These are phyloP conservation scores for Chlamydomonas asymmetrica DNA, from an alignment of 139 green algal genomes.

Conservation along the genomic window DNA sequence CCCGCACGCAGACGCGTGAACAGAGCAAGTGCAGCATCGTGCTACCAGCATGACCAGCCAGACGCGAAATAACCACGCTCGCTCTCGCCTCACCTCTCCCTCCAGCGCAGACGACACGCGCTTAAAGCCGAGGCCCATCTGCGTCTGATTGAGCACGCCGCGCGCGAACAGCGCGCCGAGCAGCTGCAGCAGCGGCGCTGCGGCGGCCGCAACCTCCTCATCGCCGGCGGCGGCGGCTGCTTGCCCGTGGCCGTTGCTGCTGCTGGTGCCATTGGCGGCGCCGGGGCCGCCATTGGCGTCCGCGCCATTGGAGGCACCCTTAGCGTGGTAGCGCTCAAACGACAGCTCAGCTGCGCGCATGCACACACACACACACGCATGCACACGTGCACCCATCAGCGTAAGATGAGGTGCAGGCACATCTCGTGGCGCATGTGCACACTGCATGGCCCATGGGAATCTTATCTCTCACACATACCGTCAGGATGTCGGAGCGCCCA, in stretches of 20 bases:
- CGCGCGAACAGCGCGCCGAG: slow-evolving; percentile 51
- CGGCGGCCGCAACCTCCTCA: neutral
- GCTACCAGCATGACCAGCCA: neutral
- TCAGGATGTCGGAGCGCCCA: no score
- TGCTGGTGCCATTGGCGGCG: no score
- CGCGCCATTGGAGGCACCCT: neutral
- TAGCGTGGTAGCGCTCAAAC: slow-evolving; percentile 23
- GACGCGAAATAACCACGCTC: neutral
- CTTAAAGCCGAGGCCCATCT: slow-evolving; percentile 46
- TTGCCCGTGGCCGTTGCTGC: neutral
- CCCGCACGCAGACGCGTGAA: no score
- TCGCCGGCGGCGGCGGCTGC: neutral
- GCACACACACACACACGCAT: no score
- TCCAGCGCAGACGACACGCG: slow-evolving; percentile 5
- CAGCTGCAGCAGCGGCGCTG: slow-evolving; percentile 45
- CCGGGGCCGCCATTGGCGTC: no score
- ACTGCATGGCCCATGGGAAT: no score
- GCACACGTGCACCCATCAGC: no score
- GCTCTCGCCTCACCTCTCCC: slow-evolving; percentile 19
- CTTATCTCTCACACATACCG: no score
- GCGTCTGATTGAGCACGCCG: slow-evolving; percentile 46
- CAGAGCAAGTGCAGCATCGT: neutral
- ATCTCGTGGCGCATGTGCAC: no score
- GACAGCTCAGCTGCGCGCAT: slow-evolving; percentile 16
- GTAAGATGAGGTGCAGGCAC: no score